A percentile compares a stretch with the other conserved stretches of the same genome.
phyloP scores from a whole-genome alignment of 1,139 yeast species.

The Scheffersomyces lignicola region DNA sequence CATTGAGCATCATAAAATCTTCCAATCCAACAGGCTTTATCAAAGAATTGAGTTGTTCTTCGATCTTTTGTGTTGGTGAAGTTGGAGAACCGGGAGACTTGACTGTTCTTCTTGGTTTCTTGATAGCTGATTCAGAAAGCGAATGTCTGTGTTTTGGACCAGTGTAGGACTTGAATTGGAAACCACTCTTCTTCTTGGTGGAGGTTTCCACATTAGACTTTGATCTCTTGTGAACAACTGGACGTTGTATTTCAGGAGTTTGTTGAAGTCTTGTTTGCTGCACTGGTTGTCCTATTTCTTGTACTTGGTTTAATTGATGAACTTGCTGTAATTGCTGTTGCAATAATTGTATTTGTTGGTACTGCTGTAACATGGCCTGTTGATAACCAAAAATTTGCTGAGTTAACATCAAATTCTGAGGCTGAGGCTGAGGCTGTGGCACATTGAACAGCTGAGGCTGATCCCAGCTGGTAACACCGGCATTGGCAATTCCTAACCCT shows the following conservation, averaged over 20 bases:
- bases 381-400: conserved; percentile 23
- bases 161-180: conserved; percentile 40
- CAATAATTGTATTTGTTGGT: conserved; percentile 24
- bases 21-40: conserved; percentile 24
- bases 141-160: conserved; percentile 24
- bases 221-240: conserved; percentile 18
- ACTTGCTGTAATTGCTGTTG: conserved; percentile 21
- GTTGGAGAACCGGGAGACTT: conserved; percentile 8
- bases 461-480: conserved; percentile 15
- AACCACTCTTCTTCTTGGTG: conserved; percentile 23
- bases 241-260: conserved; percentile 7
- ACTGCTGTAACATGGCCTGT: conserved; percentile 25
- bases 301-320: conserved; percentile 8
- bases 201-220: conserved; percentile 23
- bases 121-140: conserved; percentile 16
- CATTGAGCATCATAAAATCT: conserved; percentile 32
- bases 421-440: conserved; percentile 6
- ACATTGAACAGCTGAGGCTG: conserved; percentile 8
- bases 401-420: conserved; percentile 5
- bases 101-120: conserved; percentile 19
- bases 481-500: conserved; percentile 27
- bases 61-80: conserved; percentile 6
- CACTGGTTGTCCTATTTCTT: no score
- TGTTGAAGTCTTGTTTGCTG: no score
- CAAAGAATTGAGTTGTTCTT: conserved; percentile 7